Percentiles rank a stretch among this genome's conserved stretches.
These are phyloP conservation scores for Neofusicoccum umdonicola DNA, from an alignment of 2,329 filamentous ascomycete species.

Conservation along the genomic window DNA sequence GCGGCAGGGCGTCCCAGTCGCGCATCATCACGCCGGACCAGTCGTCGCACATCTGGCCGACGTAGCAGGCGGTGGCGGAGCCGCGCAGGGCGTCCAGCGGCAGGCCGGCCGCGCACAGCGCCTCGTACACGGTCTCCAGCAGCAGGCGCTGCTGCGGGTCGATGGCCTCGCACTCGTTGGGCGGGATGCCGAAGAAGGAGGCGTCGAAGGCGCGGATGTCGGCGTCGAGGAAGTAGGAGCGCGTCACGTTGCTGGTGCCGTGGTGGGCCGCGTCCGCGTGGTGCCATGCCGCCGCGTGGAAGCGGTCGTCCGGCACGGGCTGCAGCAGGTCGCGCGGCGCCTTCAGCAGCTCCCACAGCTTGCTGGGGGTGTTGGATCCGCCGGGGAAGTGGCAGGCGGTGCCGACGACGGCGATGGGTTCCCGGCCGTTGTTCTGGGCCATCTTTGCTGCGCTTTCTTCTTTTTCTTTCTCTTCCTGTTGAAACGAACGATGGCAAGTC, in stretches of 20 bases:
- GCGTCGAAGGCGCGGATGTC: not conserved
- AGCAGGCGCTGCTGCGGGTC: slow-evolving; percentile 21
- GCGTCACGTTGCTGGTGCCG: slow-evolving; percentile 1
- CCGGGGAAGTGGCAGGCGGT: slow-evolving; percentile 32
- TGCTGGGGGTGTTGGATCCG: slow-evolving; percentile 24
- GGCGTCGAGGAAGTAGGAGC: slow-evolving; percentile 19
- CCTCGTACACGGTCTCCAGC: slow-evolving; percentile 21
- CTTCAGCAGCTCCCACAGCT: slow-evolving; percentile 29
- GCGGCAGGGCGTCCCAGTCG: too few relatives aligned
- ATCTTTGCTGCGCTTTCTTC: too few relatives aligned
- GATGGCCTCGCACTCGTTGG: not conserved
- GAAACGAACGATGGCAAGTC: too few relatives aligned
- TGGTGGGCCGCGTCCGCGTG: slow-evolving; percentile 17
- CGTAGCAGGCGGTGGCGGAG: slow-evolving; percentile 14
- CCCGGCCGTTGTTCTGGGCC: not conserved
- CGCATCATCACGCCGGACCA: too few relatives aligned
- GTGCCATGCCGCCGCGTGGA: slow-evolving; percentile 27
- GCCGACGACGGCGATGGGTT: slow-evolving; percentile 41
- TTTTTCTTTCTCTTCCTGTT: too few relatives aligned
- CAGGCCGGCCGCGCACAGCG: slow-evolving; percentile 8
- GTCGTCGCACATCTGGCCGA: not conserved
- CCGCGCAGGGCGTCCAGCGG: slow-evolving; percentile 12
- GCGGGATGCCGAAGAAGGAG: too few relatives aligned
- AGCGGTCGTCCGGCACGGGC: slow-evolving; percentile 29
- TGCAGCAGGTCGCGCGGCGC: slow-evolving; percentile 29